A percentile compares a stretch with the other conserved stretches of the same genome.
Conservation (phyloP, 495 filamentous ascomycete species). For the Cercophora newfieldiana region DNA sequence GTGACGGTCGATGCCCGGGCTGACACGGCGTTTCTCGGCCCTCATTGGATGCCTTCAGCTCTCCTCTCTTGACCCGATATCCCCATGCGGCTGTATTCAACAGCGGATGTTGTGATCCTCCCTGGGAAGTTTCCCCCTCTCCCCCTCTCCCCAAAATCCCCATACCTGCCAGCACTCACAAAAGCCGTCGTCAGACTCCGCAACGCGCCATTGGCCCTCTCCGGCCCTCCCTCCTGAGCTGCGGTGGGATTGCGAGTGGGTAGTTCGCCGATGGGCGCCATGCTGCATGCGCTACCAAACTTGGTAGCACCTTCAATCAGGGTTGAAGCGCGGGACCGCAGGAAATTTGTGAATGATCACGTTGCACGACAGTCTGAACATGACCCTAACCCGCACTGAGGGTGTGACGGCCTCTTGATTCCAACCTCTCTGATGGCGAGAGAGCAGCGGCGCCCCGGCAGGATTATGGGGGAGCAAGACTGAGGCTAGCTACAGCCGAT, state of each 20-base stretch:
- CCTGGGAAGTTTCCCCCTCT: not conserved
- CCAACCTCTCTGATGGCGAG: not conserved
- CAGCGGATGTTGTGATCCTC: constrained; percentile 5
- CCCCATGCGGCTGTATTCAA: constrained; percentile 5
- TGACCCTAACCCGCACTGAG: constrained; percentile 17
- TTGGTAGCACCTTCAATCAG: constrained; percentile 8
- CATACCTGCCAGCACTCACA: not conserved
- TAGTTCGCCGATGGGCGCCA: not conserved
- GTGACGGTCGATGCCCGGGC: constrained; percentile 5
- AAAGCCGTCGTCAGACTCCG: not conserved
- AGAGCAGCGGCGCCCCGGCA: not conserved
- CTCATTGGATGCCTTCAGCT: not conserved
- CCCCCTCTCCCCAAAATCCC: not conserved
- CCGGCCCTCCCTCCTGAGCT: not conserved
- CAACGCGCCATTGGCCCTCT: not conserved
- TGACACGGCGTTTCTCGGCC: not conserved
- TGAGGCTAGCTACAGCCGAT: not conserved
- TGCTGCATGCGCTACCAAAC: constrained; percentile 4
- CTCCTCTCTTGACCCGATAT: not conserved
- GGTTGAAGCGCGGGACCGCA: constrained; percentile 3
- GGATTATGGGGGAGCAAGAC: constrained; percentile 6
- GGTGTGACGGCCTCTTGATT: constrained; percentile 6
- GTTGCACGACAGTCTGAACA: constrained; percentile 8
- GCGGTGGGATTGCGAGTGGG: not conserved
- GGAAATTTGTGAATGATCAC: constrained; percentile 13